Evolutionary conservation across 2,329 filamentous ascomycete genomes (phyloP).

Genomic region (Aspergillus fructus): DNA sequence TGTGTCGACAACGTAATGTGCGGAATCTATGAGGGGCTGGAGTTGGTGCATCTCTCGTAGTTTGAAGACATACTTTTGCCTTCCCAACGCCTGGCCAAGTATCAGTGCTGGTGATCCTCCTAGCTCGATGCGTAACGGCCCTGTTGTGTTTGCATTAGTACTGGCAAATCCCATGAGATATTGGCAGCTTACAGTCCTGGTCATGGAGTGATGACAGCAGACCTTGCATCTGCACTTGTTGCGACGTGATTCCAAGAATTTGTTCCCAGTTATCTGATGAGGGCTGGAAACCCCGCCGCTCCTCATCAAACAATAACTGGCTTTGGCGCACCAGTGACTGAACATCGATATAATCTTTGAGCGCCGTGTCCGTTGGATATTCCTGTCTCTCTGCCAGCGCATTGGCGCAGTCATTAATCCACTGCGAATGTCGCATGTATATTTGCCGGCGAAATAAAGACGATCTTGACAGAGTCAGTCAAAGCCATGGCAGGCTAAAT

Average conservation of each 20-base stretch:
- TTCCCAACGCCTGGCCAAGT: constrained; percentile 10
- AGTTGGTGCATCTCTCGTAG: constrained; percentile 4
- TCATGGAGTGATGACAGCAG: background rate
- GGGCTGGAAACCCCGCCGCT: background rate
- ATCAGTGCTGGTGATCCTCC: background rate
- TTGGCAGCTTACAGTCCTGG: background rate
- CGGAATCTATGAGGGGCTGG: background rate
- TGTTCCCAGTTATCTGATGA: background rate
- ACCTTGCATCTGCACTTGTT: background rate
- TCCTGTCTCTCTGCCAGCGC: background rate
- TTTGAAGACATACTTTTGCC: background rate
- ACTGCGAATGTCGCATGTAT: constrained; percentile 11
- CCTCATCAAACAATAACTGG: background rate
- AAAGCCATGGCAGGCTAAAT: too few relatives aligned
- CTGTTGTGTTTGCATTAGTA: background rate
- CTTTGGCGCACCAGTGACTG: background rate
- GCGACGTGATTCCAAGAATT: background rate
- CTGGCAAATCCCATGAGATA: background rate
- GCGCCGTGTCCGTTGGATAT: constrained; percentile 8
- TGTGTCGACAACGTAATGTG: background rate
- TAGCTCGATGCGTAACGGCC: constrained; percentile 7
- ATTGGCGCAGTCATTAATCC: constrained; percentile 10
- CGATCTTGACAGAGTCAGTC: background rate
- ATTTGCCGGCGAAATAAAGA: constrained; percentile 13
- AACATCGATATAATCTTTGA: constrained; percentile 5